Evolutionary conservation across 2,329 filamentous ascomycete genomes (phyloP), one percentile per base, ranked within the genome.

Genomic region (Erysiphe pulchra): DNA sequence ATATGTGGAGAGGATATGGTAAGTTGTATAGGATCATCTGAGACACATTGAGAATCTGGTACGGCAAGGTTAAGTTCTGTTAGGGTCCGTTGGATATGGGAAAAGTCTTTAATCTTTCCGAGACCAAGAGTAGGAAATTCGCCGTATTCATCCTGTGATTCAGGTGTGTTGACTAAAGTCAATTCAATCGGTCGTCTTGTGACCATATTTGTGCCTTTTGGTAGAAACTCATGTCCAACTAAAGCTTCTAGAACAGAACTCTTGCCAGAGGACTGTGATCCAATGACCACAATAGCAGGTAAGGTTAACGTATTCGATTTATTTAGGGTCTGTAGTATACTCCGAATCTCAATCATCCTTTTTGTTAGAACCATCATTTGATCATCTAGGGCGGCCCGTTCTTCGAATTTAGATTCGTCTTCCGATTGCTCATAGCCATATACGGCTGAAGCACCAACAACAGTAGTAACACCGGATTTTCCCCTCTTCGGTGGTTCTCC

Each of bases 281-380:
- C 90, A 54, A 98, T 94, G 34, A 98, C 90, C n/a, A 98, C 90
- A 47, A 98, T 98, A 0, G 92, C 95, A 0, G 90, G 90, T 18
- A 98, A 65, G 1, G 81, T 87, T 50, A 98, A 66, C 2, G 82
- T 75, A 51, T 80, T 84, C 0, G 86, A 92, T 64, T 98, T 87
- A 32, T 86, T 92, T 42, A 98, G 81, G 24, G 78, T 83, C 57
- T 92, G 81, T 20, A 98, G 68, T 47, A 98, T 83, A 53, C 78
- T 86, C 53, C 92, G 71, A 47, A 98, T 95, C 65, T 98, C 90
- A 56, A 98, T 98, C 90, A 98, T 98, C 65, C 95, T 95, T 65
- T 90, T 87, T 1, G 92, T 98, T 56, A 98, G 67, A 53, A 94
- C 70, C 90, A 98, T 98, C 87, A 98, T 98, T 62, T 98, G 90